Percentiles rank a stretch among this genome's conserved stretches.
phyloP scores from a whole-genome alignment of 2,329 filamentous ascomycete genomes.

The Penicillium sp. region DNA sequence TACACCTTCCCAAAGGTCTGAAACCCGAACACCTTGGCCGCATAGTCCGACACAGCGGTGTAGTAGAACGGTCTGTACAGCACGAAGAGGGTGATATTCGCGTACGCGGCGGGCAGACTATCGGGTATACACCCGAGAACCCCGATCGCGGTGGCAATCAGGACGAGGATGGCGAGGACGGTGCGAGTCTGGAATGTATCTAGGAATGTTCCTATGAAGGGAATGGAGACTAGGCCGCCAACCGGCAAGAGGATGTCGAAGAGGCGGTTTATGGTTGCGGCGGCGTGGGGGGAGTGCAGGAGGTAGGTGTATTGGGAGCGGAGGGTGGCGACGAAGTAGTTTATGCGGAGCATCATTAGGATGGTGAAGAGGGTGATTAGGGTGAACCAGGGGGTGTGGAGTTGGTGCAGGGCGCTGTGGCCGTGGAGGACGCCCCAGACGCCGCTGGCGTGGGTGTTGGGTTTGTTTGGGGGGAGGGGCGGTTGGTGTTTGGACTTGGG shows the following conservation, averaged over 20 bases:
- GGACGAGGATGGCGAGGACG: slow-evolving; percentile 70
- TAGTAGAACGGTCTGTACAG: slow-evolving; percentile 87
- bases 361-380: slow-evolving; percentile 83
- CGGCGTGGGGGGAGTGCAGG: slow-evolving; percentile 62
- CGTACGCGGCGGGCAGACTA: slow-evolving; percentile 69
- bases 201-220: slow-evolving; percentile 79
- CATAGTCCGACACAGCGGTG: slow-evolving; percentile 83
- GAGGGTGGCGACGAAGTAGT: slow-evolving; percentile 90
- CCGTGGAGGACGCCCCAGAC: slow-evolving; percentile 88
- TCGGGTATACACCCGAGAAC: slow-evolving; percentile 72
- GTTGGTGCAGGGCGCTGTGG: slow-evolving; percentile 69
- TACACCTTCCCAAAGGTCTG: slow-evolving; percentile 93
- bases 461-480: slow-evolving; percentile 3
- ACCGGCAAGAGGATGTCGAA: slow-evolving; percentile 85
- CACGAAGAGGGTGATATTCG: slow-evolving; percentile 76
- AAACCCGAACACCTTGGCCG: slow-evolving; percentile 90
- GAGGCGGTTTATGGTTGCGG: slow-evolving; percentile 74
- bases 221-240: slow-evolving; percentile 80
- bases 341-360: slow-evolving; percentile 78
- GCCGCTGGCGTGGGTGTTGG: slow-evolving; percentile 47
- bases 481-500: slow-evolving; percentile 1
- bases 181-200: slow-evolving; percentile 74
- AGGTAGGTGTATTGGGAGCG: slow-evolving; percentile 78
- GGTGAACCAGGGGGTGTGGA: slow-evolving; percentile 81
- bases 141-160: slow-evolving; percentile 72